These are phyloP conservation scores for Hygrocybe coccinea DNA, from an alignment of 768 basidiomycete species.

Conservation along the genomic window DNA sequence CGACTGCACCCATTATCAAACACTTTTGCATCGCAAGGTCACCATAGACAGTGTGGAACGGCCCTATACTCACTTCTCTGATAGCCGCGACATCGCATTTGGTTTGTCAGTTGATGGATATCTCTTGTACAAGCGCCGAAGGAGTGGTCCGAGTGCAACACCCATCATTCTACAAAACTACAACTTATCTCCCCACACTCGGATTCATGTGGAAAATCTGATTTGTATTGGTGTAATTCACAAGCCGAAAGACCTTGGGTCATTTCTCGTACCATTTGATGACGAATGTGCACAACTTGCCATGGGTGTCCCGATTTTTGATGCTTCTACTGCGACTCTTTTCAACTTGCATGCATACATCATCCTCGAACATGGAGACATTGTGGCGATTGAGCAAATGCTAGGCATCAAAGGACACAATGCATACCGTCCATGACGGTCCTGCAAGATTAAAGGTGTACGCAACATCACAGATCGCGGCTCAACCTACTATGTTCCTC, in stretches of 20 bases:
- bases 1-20: conserved; percentile 30
- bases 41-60: conserved; percentile 21
- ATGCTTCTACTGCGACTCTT: conserved; percentile 17
- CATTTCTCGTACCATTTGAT: conserved; percentile 39
- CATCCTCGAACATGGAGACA: conserved; percentile 29
- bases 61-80: conserved; percentile 32
- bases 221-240: conserved; percentile 38
- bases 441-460: conserved; percentile 29
- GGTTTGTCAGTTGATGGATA: conserved; percentile 42
- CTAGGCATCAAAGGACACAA: conserved; percentile 37
- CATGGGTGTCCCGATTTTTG: conserved; percentile 32
- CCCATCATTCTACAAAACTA: conserved; percentile 40
- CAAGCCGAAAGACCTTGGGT: conserved; percentile 39
- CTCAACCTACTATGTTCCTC: conserved; percentile 24
- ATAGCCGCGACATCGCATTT: conserved; percentile 39
- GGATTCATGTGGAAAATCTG: conserved; percentile 25
- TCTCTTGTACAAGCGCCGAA: conserved; percentile 30
- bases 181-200: conserved; percentile 30
- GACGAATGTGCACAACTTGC: conserved; percentile 34
- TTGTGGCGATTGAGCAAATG: conserved; percentile 27
- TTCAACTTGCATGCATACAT: conserved; percentile 30
- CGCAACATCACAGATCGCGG: conserved; percentile 1
- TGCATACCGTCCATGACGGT: conserved; percentile 27
- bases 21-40: conserved; percentile 21
- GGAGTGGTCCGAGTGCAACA: conserved; percentile 30